These are phyloP conservation scores for Hydnum rufescens DNA, from an alignment of 768 basidiomycete genomes.

Conservation along the genomic window DNA sequence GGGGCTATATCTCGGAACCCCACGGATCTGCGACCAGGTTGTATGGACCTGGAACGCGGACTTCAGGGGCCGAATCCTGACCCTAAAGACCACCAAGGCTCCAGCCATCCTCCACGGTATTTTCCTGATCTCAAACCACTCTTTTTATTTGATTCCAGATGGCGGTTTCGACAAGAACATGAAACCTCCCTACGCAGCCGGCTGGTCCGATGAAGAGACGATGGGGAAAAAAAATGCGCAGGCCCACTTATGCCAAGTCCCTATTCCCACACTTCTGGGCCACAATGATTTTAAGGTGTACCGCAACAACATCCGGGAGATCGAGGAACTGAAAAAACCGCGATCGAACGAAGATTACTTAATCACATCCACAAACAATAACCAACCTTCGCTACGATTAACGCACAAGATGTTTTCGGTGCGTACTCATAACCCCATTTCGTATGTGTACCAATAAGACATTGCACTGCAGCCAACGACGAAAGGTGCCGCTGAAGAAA, in stretches of 20 bases:
- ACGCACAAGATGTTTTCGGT: no score
- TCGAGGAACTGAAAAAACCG: no score
- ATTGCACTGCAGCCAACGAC: no score
- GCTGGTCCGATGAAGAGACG: no score
- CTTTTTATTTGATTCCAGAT: background rate
- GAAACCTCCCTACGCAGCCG: no score
- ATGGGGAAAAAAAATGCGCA: background rate
- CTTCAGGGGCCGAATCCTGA: background rate
- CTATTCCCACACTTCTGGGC: background rate
- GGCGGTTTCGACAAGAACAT: background rate
- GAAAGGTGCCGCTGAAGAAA: no score
- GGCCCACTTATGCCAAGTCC: background rate
- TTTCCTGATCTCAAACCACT: background rate
- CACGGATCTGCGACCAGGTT: background rate
- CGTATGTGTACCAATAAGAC: no score
- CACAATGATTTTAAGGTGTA: background rate
- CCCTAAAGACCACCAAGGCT: no score
- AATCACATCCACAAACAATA: no score
- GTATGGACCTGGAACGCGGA: background rate
- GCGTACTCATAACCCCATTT: no score
- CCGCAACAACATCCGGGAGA: background rate
- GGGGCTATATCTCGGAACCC: background rate
- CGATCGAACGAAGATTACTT: no score
- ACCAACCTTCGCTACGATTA: no score
- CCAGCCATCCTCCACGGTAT: background rate